Conservation (phyloP, 208 protist genomes). For the Crithidia fasciculata region DNA sequence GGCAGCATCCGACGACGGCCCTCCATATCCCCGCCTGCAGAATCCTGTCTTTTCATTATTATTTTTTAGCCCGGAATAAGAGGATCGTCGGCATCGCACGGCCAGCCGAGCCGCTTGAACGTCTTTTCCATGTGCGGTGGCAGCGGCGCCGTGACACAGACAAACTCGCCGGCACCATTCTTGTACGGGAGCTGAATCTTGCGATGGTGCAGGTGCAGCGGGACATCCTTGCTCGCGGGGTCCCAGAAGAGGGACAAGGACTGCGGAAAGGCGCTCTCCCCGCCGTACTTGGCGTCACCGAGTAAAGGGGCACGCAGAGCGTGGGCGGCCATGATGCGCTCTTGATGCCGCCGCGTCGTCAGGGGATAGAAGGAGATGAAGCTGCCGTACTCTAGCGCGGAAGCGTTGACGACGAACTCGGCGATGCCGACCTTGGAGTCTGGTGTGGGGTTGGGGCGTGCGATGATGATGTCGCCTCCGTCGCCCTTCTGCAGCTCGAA, state of each 20-base stretch:
- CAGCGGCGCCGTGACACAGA: constrained; percentile 88
- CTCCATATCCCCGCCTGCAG: neutral
- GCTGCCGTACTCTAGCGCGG: constrained; percentile 83
- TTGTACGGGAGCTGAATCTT: constrained; percentile 94
- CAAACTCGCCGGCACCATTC: constrained; percentile 78
- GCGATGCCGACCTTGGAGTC: constrained; percentile 84
- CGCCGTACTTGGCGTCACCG: constrained; percentile 93
- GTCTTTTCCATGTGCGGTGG: constrained; percentile 91
- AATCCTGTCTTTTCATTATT: neutral
- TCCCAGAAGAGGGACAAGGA: constrained; percentile 87
- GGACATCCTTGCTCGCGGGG: constrained; percentile 75
- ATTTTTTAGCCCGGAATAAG: constrained; percentile 80
- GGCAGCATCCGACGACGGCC: no score
- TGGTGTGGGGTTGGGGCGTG: constrained; percentile 75
- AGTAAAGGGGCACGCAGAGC: constrained; percentile 87
- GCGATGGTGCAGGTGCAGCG: constrained; percentile 87
- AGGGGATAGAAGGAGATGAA: constrained; percentile 93
- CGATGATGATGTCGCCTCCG: constrained; percentile 81
- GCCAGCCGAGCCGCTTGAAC: constrained; percentile 89
- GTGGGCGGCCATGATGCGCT: constrained; percentile 92
- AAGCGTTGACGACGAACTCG: constrained; percentile 92
- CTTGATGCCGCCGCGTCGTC: constrained; percentile 87
- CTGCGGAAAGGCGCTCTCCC: constrained; percentile 85
- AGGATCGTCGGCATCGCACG: constrained; percentile 84
- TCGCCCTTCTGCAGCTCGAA: constrained; percentile 83